Percentiles rank a stretch among this genome's conserved stretches.
phyloP scores from a whole-genome alignment of 768 basidiomycete genomes.

The Lactarius evosmus region DNA sequence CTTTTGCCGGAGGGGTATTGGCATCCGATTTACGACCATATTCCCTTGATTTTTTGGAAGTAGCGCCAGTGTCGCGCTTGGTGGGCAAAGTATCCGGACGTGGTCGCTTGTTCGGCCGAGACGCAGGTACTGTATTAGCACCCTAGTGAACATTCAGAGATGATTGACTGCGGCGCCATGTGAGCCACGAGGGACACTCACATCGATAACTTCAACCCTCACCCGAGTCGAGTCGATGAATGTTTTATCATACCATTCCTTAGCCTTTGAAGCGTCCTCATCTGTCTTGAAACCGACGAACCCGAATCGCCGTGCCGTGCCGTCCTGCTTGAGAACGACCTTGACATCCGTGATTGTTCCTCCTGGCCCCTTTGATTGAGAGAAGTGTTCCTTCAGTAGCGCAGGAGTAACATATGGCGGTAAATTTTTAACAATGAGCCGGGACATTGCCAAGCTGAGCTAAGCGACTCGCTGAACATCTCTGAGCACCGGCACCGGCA shows the following conservation, averaged over 20 bases:
- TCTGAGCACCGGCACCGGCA: too few species aligned
- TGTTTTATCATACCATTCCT: conserved; percentile 80
- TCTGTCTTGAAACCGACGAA: conserved; percentile 89
- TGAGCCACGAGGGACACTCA: conserved; percentile 39
- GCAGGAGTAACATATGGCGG: conserved; percentile 65
- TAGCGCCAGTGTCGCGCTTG: conserved; percentile 29
- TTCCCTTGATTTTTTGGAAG: conserved; percentile 17
- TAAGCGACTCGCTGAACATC: neutral
- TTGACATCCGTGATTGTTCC: conserved; percentile 85
- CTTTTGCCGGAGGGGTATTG: conserved; percentile 16
- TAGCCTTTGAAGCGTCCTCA: conserved; percentile 68
- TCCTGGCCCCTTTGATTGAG: conserved; percentile 52
- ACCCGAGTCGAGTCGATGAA: conserved; percentile 81
- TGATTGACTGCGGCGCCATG: neutral
- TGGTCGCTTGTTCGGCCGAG: conserved; percentile 68
- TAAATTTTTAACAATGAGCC: conserved; percentile 80
- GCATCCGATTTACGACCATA: conserved; percentile 8
- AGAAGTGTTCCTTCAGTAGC: conserved; percentile 64
- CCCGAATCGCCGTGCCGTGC: conserved; percentile 81
- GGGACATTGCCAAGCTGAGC: conserved; percentile 53
- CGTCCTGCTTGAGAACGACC: conserved; percentile 71
- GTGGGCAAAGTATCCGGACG: conserved; percentile 41
- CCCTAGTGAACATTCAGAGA: conserved; percentile 42
- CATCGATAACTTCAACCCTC: conserved; percentile 72
- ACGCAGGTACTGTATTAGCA: conserved; percentile 61